These are phyloP conservation scores for Monosporozyma aquatica DNA, from an alignment of 805 yeast genomes.

Conservation along the genomic window DNA sequence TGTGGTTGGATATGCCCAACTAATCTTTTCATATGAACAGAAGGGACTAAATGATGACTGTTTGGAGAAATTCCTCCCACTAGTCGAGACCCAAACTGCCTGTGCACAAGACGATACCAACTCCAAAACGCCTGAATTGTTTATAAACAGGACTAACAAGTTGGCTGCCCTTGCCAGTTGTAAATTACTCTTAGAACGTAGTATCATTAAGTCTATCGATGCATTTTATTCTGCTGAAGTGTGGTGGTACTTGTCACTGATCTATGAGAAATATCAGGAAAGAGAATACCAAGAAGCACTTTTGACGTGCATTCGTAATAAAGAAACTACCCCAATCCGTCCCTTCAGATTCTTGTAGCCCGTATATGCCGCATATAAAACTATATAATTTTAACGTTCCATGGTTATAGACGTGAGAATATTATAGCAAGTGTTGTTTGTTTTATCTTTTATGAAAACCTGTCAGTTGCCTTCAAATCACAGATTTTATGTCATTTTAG, in stretches of 20 bases:
- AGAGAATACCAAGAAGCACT: conserved; percentile 41
- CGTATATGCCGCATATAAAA: neutral
- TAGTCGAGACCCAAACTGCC: neutral
- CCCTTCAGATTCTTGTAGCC: conserved; percentile 21
- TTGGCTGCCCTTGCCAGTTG: conserved; percentile 54
- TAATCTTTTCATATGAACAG: conserved; percentile 37
- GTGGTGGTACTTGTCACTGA: conserved; percentile 57
- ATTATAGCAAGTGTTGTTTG: too few relatives aligned
- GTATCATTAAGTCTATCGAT: conserved; percentile 30
- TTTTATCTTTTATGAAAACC: too few relatives aligned
- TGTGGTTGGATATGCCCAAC: conserved; percentile 44
- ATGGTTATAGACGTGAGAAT: too few relatives aligned
- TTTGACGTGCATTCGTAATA: conserved; percentile 57
- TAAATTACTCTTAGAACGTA: conserved; percentile 33
- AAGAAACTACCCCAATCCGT: conserved; percentile 50
- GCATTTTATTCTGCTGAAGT: conserved; percentile 47
- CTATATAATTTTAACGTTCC: too few relatives aligned
- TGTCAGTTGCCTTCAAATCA: too few relatives aligned
- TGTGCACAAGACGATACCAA: neutral
- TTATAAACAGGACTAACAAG: conserved; percentile 47
- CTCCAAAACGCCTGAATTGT: conserved; percentile 20
- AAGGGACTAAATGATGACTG: neutral
- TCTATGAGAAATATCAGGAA: conserved; percentile 54
- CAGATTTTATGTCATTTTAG: too few relatives aligned
- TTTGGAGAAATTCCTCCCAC: neutral